These are phyloP conservation scores for Wickerhamiella sorbophila DNA, from an alignment of 805 yeast species.

Conservation along the genomic window DNA sequence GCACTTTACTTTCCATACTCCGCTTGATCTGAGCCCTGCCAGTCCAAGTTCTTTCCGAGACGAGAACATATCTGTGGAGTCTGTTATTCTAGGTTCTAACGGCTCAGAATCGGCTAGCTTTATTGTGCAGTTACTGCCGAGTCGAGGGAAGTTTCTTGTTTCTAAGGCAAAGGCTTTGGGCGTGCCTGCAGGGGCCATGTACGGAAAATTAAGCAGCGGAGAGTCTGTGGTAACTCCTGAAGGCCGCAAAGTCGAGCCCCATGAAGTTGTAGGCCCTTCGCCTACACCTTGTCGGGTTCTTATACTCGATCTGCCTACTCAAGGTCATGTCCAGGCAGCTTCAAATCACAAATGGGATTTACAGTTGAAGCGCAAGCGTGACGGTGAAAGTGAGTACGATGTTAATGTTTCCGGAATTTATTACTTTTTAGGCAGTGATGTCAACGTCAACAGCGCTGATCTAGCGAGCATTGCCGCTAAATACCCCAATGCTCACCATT, in stretches of 20 bases:
- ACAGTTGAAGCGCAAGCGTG: constrained; percentile 8
- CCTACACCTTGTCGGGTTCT: constrained; percentile 45
- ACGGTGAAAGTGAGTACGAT: constrained; percentile 17
- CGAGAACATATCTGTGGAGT: constrained; percentile 18
- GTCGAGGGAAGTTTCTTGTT: constrained; percentile 64
- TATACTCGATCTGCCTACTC: constrained; percentile 59
- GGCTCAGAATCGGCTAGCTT: constrained; percentile 33
- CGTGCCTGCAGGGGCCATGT: constrained; percentile 49
- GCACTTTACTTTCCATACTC: constrained; percentile 63
- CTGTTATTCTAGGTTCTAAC: constrained; percentile 9
- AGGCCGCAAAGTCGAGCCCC: constrained; percentile 45
- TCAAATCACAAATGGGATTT: constrained; percentile 7
- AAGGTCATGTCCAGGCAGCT: constrained; percentile 29
- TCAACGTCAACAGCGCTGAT: constrained; percentile 28
- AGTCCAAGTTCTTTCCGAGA: constrained; percentile 21
- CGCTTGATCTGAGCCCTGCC: constrained; percentile 39
- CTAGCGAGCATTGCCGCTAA: constrained; percentile 14
- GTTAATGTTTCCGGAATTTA: constrained; percentile 39
- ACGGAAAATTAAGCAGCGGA: constrained; percentile 47
- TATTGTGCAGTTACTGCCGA: constrained; percentile 48
- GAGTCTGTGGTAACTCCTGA: constrained; percentile 38
- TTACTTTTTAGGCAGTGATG: constrained; percentile 57
- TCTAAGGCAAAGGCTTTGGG: constrained; percentile 54
- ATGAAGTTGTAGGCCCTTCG: constrained; percentile 56
- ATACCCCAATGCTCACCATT: constrained; percentile 43